Evolutionary conservation across 2,329 filamentous ascomycete genomes (phyloP).

Genomic region (Botrytis squamosa): DNA sequence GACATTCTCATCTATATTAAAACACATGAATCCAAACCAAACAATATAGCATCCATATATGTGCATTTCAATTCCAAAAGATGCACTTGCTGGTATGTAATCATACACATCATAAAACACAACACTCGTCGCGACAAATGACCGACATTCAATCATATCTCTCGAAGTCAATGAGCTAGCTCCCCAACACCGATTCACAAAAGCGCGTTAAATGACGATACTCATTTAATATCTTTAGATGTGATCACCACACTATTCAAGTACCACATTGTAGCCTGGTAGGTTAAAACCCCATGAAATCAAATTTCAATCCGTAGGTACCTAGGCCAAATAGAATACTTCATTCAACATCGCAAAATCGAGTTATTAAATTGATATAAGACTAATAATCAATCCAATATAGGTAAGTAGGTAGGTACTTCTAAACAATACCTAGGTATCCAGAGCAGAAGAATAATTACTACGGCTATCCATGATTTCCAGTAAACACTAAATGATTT

Average conservation of each 20-base stretch:
- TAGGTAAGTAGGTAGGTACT: too few species aligned
- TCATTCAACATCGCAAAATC: too few species aligned
- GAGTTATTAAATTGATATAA: too few species aligned
- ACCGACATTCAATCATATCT: too few species aligned
- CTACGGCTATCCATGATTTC: too few species aligned
- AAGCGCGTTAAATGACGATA: not conserved
- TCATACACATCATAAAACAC: not conserved
- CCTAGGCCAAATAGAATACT: too few species aligned
- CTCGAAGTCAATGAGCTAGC: not conserved
- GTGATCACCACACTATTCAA: not conserved
- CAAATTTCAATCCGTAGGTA: too few species aligned
- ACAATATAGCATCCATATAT: not conserved
- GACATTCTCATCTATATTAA: not conserved
- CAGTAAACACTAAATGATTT: not conserved
- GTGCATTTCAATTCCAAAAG: not conserved
- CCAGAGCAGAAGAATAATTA: too few species aligned
- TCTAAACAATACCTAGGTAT: too few species aligned
- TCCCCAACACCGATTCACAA: not conserved
- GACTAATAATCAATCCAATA: too few species aligned
- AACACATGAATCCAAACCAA: not conserved
- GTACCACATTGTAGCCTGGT: too few species aligned
- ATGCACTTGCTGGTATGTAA: not conserved
- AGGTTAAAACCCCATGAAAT: too few species aligned
- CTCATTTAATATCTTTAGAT: not conserved
- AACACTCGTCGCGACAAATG: rapidly evolving